Base-by-base conservation (phyloP, 2,329 filamentous ascomycete genomes). In the Colletotrichum sublineola region DNA sequence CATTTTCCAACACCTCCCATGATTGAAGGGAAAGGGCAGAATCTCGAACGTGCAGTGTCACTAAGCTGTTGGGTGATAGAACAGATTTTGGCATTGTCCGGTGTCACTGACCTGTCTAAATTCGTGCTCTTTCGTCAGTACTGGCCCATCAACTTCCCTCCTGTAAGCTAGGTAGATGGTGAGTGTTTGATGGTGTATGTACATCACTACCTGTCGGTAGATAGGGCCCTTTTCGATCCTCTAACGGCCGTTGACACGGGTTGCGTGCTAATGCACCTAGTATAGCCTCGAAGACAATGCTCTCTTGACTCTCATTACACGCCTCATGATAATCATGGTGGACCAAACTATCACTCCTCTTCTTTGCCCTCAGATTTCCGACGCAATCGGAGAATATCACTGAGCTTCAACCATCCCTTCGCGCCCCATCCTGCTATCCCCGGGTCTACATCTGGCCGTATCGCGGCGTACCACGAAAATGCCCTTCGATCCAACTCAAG, bases 361-460 rank as follows among this genome's bases (percentile, higher is more conserved):
- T 40, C 12, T 24, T 40, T 29, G 15, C 46, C 38, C 8, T 53
- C 12, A 3, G 56, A 5, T 18, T 68, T 84, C 63, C 87, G 84
- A 69, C 88, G 85, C 74, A 94, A 77, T 11, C 86, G 86, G 74
- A 95, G 79, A 52, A 97, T 93, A 75, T 90, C 89, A 18, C 83
- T 83, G 46, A 97, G 79, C 75, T 86, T 90, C 38, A 97, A 84
- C 66, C 85, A 83, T 1, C 93, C 94, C 80, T 96, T 96, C 15
- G 92, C 93, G 38, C 94, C 94, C 94, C 94, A 97, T 1, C 95
- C 94, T 29, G 90, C 89, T 60, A 89, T 89, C 0, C 94, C 95
- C 68, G 86, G 82, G 71, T 93, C 90, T 2, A 97, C 92, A 29
- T 94, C 91, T 0, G 94, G 94, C 74, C 95, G 86, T 29, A 95